These are phyloP conservation scores for Monosporozyma unispora DNA, from an alignment of 805 yeast genomes.

Conservation along the genomic window DNA sequence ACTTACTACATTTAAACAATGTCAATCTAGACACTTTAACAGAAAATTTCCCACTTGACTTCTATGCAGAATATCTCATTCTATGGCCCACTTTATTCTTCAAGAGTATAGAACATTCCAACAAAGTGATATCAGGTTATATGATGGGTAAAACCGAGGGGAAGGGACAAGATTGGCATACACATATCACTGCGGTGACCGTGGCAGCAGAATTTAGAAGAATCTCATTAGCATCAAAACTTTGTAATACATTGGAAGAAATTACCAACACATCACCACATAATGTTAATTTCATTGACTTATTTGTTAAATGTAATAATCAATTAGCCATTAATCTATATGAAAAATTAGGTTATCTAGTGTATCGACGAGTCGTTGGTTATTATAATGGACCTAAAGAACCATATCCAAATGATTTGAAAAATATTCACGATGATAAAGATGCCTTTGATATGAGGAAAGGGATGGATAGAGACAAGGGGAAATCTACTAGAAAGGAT, in stretches of 20 bases:
- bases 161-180: conserved; percentile 75
- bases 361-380: conserved; percentile 79
- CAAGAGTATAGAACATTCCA: conserved; percentile 39
- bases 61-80: conserved; percentile 73
- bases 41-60: conserved; percentile 79
- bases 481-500: conserved; percentile 44
- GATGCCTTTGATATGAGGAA: conserved; percentile 90
- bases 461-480: conserved; percentile 47
- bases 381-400: conserved; percentile 61
- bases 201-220: conserved; percentile 76
- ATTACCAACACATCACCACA: conserved; percentile 73
- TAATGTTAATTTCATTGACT: conserved; percentile 75
- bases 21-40: conserved; percentile 85
- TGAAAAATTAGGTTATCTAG: conserved; percentile 77
- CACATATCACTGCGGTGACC: conserved; percentile 94
- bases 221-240: conserved; percentile 72
- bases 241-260: conserved; percentile 65
- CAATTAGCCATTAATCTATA: conserved; percentile 70
- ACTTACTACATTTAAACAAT: conserved; percentile 60
- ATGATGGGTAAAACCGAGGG: conserved; percentile 99
- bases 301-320: conserved; percentile 86
- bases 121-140: conserved; percentile 42
- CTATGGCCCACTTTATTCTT: conserved; percentile 87
- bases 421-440: conserved; percentile 47
- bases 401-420: conserved; percentile 34